These are phyloP conservation scores for Cladorrhinum sp. DNA, from an alignment of 2,329 filamentous ascomycete genomes.

Conservation along the genomic window DNA sequence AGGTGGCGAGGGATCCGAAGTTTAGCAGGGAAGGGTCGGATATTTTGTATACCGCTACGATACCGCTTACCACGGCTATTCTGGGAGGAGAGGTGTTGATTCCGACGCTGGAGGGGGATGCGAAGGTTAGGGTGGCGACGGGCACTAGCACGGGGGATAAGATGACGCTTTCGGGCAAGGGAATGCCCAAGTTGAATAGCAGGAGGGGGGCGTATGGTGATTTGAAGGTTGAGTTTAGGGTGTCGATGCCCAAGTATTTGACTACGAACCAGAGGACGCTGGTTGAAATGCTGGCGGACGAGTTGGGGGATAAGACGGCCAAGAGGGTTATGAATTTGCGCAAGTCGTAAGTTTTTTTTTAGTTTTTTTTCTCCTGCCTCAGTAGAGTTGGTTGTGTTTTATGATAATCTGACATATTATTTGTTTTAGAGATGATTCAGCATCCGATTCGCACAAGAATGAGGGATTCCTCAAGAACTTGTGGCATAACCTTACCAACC, in stretches of 20 bases:
- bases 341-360: conserved; percentile 45
- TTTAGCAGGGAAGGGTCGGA: conserved; percentile 87
- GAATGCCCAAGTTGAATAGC: conserved; percentile 80
- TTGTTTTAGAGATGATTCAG: conserved; percentile 8
- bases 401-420: too few relatives aligned
- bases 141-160: conserved; percentile 91
- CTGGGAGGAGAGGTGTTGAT: conserved; percentile 87
- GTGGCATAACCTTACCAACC: conserved; percentile 87
- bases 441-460: conserved; percentile 60
- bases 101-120: conserved; percentile 85
- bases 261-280: conserved; percentile 88
- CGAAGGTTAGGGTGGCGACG: conserved; percentile 85
- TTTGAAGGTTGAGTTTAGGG: conserved; percentile 89
- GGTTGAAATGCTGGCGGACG: conserved; percentile 92
- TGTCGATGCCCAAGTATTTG: conserved; percentile 92
- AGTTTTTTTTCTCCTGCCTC: background rate
- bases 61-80: conserved; percentile 89
- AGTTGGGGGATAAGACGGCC: conserved; percentile 89
- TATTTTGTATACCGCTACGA: conserved; percentile 85
- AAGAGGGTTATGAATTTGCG: conserved; percentile 87
- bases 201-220: conserved; percentile 72
- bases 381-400: too few relatives aligned
- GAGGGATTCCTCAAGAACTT: conserved; percentile 91
- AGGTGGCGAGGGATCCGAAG: conserved; percentile 83
- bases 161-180: conserved; percentile 84